Conservation (phyloP, 768 basidiomycete species). For the Boletus rubropictus region DNA sequence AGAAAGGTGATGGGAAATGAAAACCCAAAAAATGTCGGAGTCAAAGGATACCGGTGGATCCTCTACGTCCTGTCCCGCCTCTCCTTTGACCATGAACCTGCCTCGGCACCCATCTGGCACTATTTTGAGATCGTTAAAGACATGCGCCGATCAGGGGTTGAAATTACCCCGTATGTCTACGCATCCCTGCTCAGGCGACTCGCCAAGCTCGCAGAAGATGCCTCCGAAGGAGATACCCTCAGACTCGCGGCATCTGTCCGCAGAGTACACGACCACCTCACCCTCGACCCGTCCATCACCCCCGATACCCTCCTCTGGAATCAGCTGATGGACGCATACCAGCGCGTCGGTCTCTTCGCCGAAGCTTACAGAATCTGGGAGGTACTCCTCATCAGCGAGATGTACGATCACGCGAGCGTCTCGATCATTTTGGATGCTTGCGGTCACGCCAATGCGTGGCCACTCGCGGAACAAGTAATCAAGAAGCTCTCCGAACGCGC, state of each 20-base stretch:
- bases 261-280: constrained; percentile 68
- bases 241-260: constrained; percentile 47
- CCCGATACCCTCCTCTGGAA: constrained; percentile 72
- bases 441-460: constrained; percentile 50
- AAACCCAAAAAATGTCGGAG: constrained; percentile 38
- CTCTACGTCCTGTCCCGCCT: constrained; percentile 59
- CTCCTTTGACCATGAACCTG: constrained; percentile 38
- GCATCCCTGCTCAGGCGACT: constrained; percentile 60
- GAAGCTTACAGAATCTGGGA: constrained; percentile 82
- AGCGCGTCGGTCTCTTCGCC: constrained; percentile 63
- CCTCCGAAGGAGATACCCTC: constrained; percentile 19
- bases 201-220: constrained; percentile 36
- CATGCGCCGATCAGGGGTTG: constrained; percentile 64
- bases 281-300: constrained; percentile 70
- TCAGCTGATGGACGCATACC: constrained; percentile 85
- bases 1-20: constrained; percentile 30
- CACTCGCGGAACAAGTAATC: constrained; percentile 52
- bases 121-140: constrained; percentile 77
- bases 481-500: constrained; percentile 42
- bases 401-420: constrained; percentile 58
- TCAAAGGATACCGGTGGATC: constrained; percentile 57
- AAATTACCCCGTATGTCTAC: constrained; percentile 56
- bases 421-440: constrained; percentile 86
- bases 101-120: constrained; percentile 41
- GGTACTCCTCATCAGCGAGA: constrained; percentile 52